Base-by-base conservation (phyloP, 1,139 yeast species). In the Yamadazyma mexicana region DNA sequence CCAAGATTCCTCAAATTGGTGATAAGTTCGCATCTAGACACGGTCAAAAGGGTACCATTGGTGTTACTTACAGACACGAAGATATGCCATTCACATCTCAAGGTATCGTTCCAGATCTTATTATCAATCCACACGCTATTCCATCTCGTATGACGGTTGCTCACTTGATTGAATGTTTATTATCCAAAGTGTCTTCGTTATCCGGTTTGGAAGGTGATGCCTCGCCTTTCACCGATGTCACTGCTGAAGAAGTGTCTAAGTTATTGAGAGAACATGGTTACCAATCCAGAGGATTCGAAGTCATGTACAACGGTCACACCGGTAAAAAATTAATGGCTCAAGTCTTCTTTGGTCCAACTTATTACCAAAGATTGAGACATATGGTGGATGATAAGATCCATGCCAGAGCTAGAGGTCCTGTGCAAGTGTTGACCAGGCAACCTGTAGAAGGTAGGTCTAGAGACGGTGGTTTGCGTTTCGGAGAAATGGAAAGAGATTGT, bases 111-210 rank as follows among this genome's bases (percentile, higher is more conserved):
- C 99, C 99, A 4, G 99, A 92, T 70, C 77, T 92, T 61, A 87
- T 92, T 56, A 92, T 92, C 63, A 92, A 92, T 64, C 99, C 99
- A 0, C 99, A 92, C 68, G 98, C 98, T 59, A 92, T 92, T 78
- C 99, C 99, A 53, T 92, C 98, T 43, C 97, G 99, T 78, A 92
- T 92, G 99, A 92, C 99, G 36, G 98, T 92, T 46, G 99, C 98
- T 42, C 98, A 94, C 76, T 85, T 92, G 73, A 92, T 92, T 66
- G 99, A 92, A 70, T 94, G 98, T 83, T 74, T 92, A 61, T 75
- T 94, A 55, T 86, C 96, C 39, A 92, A 94, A 68, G 98, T 94
- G 34, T 92, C 98, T 6, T 83, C 98, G 1, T 75, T 92, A 54
- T 83, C 95, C 34, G 99, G 98, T 55, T 78, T 87, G 56, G 98